A percentile compares a stretch with the other conserved stretches of the same genome.
phyloP scores from a whole-genome alignment of 495 filamentous ascomycete genomes.

The Penicillium simplicissimum region DNA sequence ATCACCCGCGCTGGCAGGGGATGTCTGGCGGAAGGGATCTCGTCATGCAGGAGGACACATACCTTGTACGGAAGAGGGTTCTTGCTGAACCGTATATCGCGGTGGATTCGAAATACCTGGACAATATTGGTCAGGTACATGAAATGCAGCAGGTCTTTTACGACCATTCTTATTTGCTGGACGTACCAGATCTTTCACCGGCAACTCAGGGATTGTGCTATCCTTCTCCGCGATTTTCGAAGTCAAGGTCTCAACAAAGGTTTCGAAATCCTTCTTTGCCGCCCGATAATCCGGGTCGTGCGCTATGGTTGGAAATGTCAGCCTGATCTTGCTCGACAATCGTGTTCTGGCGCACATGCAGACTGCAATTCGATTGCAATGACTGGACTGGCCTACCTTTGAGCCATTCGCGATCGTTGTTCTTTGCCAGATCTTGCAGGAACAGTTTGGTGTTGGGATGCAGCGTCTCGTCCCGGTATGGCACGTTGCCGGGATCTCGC shows the following conservation, averaged over 20 bases:
- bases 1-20: neutral
- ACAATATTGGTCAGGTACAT: neutral
- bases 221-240: slow-evolving; percentile 69
- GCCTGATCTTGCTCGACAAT: neutral
- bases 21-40: slow-evolving; percentile 3
- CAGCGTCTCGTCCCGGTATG: slow-evolving; percentile 67
- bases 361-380: neutral
- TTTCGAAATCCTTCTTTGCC: slow-evolving; percentile 75
- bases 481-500: slow-evolving; percentile 61
- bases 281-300: slow-evolving; percentile 76
- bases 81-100: slow-evolving; percentile 75
- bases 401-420: slow-evolving; percentile 82
- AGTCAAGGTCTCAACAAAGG: slow-evolving; percentile 69
- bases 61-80: slow-evolving; percentile 88
- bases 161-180: neutral
- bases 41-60: slow-evolving; percentile 20
- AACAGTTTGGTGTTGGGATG: slow-evolving; percentile 85
- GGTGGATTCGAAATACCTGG: slow-evolving; percentile 79
- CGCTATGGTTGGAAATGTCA: slow-evolving; percentile 39
- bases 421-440: slow-evolving; percentile 67
- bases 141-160: neutral
- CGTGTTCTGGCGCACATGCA: neutral
- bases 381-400: slow-evolving; percentile 55
- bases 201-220: slow-evolving; percentile 78
- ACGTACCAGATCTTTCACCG: slow-evolving; percentile 73